Percentiles rank a stretch among this genome's conserved stretches.
These are phyloP conservation scores for Sporobolomyces phaffii DNA, from an alignment of 768 basidiomycete species.

Conservation along the genomic window DNA sequence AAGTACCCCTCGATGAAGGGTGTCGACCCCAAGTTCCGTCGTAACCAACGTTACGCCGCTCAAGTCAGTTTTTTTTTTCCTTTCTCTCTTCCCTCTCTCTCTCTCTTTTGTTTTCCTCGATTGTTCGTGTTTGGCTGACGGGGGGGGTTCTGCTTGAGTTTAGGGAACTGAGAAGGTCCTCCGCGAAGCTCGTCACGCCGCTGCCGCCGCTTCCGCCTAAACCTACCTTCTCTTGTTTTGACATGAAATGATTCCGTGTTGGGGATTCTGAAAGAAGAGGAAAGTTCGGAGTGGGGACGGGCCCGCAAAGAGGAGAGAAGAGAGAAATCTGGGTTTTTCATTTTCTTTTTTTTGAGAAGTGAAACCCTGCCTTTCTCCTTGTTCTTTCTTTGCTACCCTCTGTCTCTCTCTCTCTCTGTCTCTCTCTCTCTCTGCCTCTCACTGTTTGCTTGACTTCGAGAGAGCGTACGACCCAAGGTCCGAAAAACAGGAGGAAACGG, in stretches of 20 bases:
- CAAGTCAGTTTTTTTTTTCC: constrained; percentile 9
- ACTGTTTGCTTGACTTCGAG: too few relatives aligned
- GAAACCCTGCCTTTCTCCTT: too few relatives aligned
- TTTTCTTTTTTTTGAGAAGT: neutral
- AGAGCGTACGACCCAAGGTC: too few relatives aligned
- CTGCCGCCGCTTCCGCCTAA: constrained; percentile 12
- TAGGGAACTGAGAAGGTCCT: constrained; percentile 19
- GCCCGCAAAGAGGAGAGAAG: too few relatives aligned
- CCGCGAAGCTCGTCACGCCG: constrained; percentile 12
- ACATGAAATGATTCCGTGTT: too few relatives aligned
- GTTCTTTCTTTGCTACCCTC: too few relatives aligned
- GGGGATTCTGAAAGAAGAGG: neutral
- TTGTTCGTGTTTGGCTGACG: neutral
- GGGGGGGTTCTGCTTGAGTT: neutral
- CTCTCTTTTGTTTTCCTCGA: neutral
- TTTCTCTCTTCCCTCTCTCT: neutral
- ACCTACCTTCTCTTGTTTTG: neutral
- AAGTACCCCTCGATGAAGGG: constrained; percentile 78
- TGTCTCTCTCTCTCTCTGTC: too few relatives aligned
- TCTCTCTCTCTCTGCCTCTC: too few relatives aligned
- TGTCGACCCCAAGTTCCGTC: constrained; percentile 45
- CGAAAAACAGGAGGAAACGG: too few relatives aligned
- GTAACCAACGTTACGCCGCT: constrained; percentile 38
- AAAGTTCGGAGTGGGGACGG: too few relatives aligned
- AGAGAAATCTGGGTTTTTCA: neutral